Evolutionary conservation across 306 rosid species (phyloP), one percentile per base, ranked within the genome.

Genomic region (Trifolium subterraneum): DNA sequence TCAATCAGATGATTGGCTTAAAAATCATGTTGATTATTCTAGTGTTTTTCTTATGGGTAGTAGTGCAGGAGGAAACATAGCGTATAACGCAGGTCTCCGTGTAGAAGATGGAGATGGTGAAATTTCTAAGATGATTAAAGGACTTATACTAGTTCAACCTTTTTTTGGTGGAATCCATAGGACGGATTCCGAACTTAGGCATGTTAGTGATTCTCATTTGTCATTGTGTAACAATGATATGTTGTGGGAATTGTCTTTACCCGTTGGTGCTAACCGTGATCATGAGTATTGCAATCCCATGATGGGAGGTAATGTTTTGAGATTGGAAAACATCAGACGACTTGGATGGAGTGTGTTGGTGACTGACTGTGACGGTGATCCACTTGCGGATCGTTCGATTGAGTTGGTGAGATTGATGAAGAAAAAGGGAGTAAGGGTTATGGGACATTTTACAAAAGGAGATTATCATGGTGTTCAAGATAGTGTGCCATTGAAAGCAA

Each of bases 51-150:
- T 87, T 1, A 79, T 85, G 85, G 93, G 93, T 0, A 45, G 48
- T 10, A 83, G 91, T 22, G 87, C 91, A 0, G 91, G 91, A 0
- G 91, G 69, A 12, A 89, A 81, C 15, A 87, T 89, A 0, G 88
- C 88, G 2, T 87, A 85, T 83, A 71, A 74, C 19, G 79, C 75
- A 2, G 91, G 87, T 58, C 82, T 85, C 13, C 89, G 84, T 15
- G 66, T 54, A 67, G 76, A 65, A 1, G 38, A 31, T 16, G 78
- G 2, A 7, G 18, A 18, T 58, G 3, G 25, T 19, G 1, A 45
- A 15, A 10, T 68, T 6, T 3, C 61, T 6, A 70, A 33, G 42
- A 85, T 87, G 48, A 85, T 87, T 73, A n/a, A 16, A 77, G 94
- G 87, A 83, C 68, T 89, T 10, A 74, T 89, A 72, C 58, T 89